Percentiles rank a stretch among this genome's conserved stretches.
Evolutionary conservation across 495 filamentous ascomycete genomes (phyloP).

Genomic region (Amphirosellinia nigrospora): DNA sequence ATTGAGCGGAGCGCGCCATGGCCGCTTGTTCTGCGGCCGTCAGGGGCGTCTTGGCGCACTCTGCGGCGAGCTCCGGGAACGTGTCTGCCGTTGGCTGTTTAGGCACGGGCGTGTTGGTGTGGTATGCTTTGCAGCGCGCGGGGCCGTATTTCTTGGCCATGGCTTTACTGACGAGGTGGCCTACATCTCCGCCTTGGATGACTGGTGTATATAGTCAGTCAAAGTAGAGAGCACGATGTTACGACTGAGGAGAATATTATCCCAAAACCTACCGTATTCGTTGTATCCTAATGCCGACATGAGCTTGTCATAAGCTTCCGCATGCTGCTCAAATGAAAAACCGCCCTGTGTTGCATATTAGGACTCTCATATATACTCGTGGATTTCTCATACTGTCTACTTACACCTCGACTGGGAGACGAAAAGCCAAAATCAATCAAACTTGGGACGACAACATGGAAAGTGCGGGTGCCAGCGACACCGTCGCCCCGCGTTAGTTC

Average conservation of each 20-base stretch:
- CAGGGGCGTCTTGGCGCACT: conserved; percentile 42
- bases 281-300: conserved; percentile 67
- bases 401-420: conserved; percentile 39
- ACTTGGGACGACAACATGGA: conserved; percentile 69
- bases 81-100: conserved; percentile 29
- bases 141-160: conserved; percentile 17
- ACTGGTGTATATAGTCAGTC: background rate
- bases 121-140: conserved; percentile 31
- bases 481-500: conserved; percentile 45
- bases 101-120: conserved; percentile 62
- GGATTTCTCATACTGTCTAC: background rate
- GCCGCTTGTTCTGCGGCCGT: conserved; percentile 44
- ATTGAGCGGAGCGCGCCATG: conserved; percentile 51
- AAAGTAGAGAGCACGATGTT: too few species aligned
- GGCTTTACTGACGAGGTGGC: background rate
- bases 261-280: conserved; percentile 48
- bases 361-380: background rate
- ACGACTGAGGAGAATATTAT: too few species aligned
- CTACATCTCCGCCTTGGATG: conserved; percentile 11
- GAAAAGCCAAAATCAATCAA: conserved; percentile 70
- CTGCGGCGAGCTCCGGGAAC: conserved; percentile 45
- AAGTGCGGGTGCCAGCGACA: conserved; percentile 51
- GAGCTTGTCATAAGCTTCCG: conserved; percentile 61
- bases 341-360: background rate
- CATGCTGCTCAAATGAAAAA: conserved; percentile 52